Percentiles rank a stretch among this genome's conserved stretches.
phyloP scores from a whole-genome alignment of 2,329 filamentous ascomycete species.

The Colletotrichum australisinense region DNA sequence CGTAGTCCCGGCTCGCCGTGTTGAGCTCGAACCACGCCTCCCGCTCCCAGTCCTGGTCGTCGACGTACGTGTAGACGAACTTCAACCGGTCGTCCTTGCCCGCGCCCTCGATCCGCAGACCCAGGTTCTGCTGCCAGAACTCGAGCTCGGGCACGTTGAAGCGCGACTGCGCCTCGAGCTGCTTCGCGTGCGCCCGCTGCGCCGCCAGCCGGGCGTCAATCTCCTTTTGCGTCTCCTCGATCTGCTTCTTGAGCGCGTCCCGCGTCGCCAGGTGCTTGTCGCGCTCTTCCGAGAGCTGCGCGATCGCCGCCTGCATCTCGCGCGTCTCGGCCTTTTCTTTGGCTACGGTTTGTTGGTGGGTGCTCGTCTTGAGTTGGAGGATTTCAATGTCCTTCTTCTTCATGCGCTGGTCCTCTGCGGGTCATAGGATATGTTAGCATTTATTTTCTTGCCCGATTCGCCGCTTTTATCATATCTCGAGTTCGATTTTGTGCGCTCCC shows the following conservation, averaged over 20 bases:
- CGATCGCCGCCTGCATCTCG: slow-evolving; percentile 77
- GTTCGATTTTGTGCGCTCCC: too few species aligned
- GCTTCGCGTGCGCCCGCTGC: slow-evolving; percentile 77
- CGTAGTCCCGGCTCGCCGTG: slow-evolving; percentile 85
- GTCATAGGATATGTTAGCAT: not conserved
- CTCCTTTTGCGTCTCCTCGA: slow-evolving; percentile 74
- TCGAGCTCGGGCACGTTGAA: slow-evolving; percentile 94
- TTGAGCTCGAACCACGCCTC: slow-evolving; percentile 96
- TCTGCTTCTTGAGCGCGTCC: slow-evolving; percentile 69
- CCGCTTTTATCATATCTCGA: too few species aligned
- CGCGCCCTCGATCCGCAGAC: slow-evolving; percentile 88
- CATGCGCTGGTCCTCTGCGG: slow-evolving; percentile 88
- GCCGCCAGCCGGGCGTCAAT: slow-evolving; percentile 78
- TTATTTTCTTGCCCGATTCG: not conserved
- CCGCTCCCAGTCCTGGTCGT: slow-evolving; percentile 87
- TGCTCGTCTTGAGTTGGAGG: slow-evolving; percentile 75
- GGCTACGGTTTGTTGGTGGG: slow-evolving; percentile 78
- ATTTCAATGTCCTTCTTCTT: slow-evolving; percentile 90
- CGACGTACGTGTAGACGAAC: slow-evolving; percentile 88
- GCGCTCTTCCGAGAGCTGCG: slow-evolving; percentile 67
- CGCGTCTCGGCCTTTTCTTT: slow-evolving; percentile 82
- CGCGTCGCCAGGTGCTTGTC: slow-evolving; percentile 69
- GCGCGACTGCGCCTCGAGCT: slow-evolving; percentile 84
- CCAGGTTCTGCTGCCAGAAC: slow-evolving; percentile 95
- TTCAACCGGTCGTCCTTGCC: slow-evolving; percentile 87